phyloP scores from a whole-genome alignment of 2,329 filamentous ascomycete genomes.

The Ceratocystiopsis minuta region DNA sequence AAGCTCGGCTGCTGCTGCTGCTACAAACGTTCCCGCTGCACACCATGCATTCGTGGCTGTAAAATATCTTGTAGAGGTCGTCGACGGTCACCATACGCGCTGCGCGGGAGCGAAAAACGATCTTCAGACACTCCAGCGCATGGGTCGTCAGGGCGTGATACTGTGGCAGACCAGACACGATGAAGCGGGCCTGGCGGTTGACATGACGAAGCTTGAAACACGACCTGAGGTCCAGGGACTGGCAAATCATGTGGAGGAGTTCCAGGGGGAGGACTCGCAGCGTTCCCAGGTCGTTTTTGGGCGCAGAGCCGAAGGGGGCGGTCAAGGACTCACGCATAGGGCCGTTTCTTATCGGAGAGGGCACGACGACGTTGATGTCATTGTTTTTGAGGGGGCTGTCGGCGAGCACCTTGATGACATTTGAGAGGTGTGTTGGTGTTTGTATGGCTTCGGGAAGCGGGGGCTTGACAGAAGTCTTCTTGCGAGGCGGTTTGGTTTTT shows the following conservation, averaged over 20 bases:
- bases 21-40: conserved; percentile 1
- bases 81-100: neutral
- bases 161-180: neutral
- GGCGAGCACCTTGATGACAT: too few relatives aligned
- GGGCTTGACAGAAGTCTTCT: too few relatives aligned
- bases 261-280: conserved; percentile 1
- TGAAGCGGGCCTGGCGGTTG: conserved; percentile 1
- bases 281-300: neutral
- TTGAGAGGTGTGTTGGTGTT: too few relatives aligned
- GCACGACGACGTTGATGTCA: too few relatives aligned
- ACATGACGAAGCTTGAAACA: conserved; percentile 1
- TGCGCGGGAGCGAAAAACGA: conserved; percentile 1
- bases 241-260: neutral
- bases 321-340: neutral
- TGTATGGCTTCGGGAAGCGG: too few relatives aligned
- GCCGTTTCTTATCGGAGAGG: too few relatives aligned
- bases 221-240: conserved; percentile 1
- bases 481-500: too few relatives aligned
- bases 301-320: neutral
- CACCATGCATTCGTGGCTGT: conserved; percentile 3
- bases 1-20: neutral
- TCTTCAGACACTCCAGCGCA: conserved; percentile 1
- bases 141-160: neutral
- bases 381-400: too few relatives aligned
- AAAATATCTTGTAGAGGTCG: conserved; percentile 1